phyloP scores from a whole-genome alignment of 1,139 yeast species.

The Zygosaccharomyces sapae region DNA sequence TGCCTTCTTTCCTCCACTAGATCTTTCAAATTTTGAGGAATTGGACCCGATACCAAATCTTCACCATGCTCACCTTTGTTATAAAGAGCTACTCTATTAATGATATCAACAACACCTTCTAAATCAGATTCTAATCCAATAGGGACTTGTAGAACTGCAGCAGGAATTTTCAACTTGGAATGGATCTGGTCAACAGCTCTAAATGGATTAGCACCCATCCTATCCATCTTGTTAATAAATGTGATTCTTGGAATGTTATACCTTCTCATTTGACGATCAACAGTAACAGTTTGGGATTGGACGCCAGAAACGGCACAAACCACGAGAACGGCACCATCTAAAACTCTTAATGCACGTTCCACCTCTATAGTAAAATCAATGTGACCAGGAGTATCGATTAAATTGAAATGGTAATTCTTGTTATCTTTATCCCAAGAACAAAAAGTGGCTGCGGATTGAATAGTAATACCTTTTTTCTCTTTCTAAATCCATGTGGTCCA shows the following conservation, averaged over 20 bases:
- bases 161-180: slow-evolving; percentile 80
- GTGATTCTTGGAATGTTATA: slow-evolving; percentile 96
- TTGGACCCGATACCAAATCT: slow-evolving; percentile 51
- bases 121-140: slow-evolving; percentile 87
- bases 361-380: slow-evolving; percentile 98
- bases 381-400: slow-evolving; percentile 98
- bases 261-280: slow-evolving; percentile 97
- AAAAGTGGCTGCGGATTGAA: slow-evolving; percentile 97
- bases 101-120: slow-evolving; percentile 86
- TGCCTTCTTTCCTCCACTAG: slow-evolving; percentile 82
- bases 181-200: slow-evolving; percentile 89
- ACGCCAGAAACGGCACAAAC: slow-evolving; percentile 99
- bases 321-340: slow-evolving; percentile 96
- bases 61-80: slow-evolving; percentile 96
- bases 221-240: slow-evolving; percentile 95
- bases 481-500: slow-evolving; percentile 97
- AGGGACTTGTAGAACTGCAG: slow-evolving; percentile 97
- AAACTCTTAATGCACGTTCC: slow-evolving; percentile 91
- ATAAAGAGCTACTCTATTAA: slow-evolving; percentile 79
- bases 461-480: slow-evolving; percentile 97
- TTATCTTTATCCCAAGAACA: slow-evolving; percentile 87
- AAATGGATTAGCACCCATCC: slow-evolving; percentile 99
- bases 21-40: slow-evolving; percentile 72
- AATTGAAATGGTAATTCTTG: slow-evolving; percentile 74
- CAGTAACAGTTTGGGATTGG: slow-evolving; percentile 97